Percentiles rank a stretch among this genome's conserved stretches.
Conservation (phyloP, 129 eudicot species). For the Calendula officinalis region DNA sequence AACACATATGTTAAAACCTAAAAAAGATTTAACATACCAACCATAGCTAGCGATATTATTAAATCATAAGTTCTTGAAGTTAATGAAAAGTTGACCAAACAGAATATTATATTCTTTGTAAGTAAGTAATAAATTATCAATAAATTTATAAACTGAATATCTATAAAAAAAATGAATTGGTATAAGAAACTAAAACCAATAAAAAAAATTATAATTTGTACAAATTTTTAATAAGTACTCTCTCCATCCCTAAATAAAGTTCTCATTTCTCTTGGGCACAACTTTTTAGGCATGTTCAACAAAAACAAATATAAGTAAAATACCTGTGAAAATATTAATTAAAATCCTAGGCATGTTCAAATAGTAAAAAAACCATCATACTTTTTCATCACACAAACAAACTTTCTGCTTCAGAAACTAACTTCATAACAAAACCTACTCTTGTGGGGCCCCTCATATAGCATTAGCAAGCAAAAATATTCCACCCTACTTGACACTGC, state of each 20-base stretch:
- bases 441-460: constrained; percentile 19
- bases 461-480: constrained; percentile 22
- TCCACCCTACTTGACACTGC: constrained; percentile 10
- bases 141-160: too few species aligned
- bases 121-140: too few species aligned
- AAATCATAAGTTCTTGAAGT: too few species aligned
- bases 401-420: constrained; percentile 15
- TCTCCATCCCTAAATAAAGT: constrained; percentile 12
- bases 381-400: constrained; percentile 1
- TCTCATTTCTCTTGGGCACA: constrained; percentile 14
- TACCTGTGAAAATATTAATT: constrained; percentile 4
- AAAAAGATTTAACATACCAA: too few species aligned
- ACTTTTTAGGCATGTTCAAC: not conserved
- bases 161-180: too few species aligned
- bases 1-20: too few species aligned
- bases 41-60: too few species aligned
- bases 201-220: too few species aligned
- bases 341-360: constrained; percentile 8
- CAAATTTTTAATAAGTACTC: not conserved
- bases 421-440: constrained; percentile 21
- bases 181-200: too few species aligned
- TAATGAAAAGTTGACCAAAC: too few species aligned
- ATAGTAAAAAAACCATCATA: constrained; percentile 16
- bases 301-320: constrained; percentile 19
- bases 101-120: too few species aligned